Evolutionary conservation across 371 early-diverging fungal genomes (phyloP).

Genomic region (Batkoa obscura): DNA sequence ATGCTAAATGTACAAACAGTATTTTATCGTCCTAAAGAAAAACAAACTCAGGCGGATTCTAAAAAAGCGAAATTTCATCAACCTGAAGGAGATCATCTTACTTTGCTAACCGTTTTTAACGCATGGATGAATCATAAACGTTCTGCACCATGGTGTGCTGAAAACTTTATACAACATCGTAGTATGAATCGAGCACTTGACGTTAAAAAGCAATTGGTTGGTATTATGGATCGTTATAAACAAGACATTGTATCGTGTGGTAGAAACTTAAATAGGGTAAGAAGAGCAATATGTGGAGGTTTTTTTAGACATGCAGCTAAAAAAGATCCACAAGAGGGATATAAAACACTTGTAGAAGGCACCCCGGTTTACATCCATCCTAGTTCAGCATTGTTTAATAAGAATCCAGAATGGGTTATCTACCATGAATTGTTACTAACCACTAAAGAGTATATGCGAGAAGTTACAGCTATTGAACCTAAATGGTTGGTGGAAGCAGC

Average conservation of each 20-base stretch:
- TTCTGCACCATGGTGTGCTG: slow-evolving; percentile 88
- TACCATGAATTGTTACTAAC: slow-evolving; percentile 92
- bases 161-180: slow-evolving; percentile 78
- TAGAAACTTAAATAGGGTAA: slow-evolving; percentile 71
- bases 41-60: slow-evolving; percentile 81
- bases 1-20: slow-evolving; percentile 89
- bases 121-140: slow-evolving; percentile 77
- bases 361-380: slow-evolving; percentile 34
- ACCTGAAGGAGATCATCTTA: slow-evolving; percentile 94
- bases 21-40: slow-evolving; percentile 92
- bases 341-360: slow-evolving; percentile 89
- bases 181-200: slow-evolving; percentile 79
- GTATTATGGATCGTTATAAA: slow-evolving; percentile 71
- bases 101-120: slow-evolving; percentile 88
- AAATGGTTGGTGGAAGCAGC: slow-evolving; percentile 95
- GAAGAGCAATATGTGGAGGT: slow-evolving; percentile 76
- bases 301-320: slow-evolving; percentile 93
- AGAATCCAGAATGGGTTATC: slow-evolving; percentile 93
- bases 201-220: slow-evolving; percentile 85
- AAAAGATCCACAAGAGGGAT: slow-evolving; percentile 93
- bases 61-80: slow-evolving; percentile 95
- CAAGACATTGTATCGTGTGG: slow-evolving; percentile 90
- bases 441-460: slow-evolving; percentile 92
- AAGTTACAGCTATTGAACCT: slow-evolving; percentile 87
- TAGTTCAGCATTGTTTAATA: slow-evolving; percentile 80